These are phyloP conservation scores for Neonectria punicea DNA, from an alignment of 2,329 filamentous ascomycete species.

Conservation along the genomic window DNA sequence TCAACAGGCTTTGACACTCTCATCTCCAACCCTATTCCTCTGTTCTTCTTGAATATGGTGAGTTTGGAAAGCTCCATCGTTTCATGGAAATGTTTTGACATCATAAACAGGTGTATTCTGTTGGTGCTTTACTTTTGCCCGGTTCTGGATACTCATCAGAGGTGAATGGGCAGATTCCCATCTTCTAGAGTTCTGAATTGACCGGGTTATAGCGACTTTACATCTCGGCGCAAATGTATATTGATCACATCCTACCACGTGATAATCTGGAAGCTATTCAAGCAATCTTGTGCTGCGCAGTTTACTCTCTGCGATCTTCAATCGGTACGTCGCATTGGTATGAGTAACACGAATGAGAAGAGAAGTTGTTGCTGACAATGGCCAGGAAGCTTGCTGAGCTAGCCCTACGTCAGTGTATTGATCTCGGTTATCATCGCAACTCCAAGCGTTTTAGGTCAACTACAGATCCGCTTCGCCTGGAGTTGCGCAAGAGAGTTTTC, in stretches of 20 bases:
- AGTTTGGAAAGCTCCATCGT: neutral
- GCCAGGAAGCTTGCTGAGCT: conserved; percentile 23
- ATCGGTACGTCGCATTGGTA: conserved; percentile 13
- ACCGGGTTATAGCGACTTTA: conserved; percentile 25
- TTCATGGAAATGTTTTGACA: neutral
- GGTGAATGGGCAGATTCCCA: neutral
- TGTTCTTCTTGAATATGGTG: conserved; percentile 29
- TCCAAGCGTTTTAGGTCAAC: neutral
- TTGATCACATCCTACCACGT: conserved; percentile 29
- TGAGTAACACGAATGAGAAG: neutral
- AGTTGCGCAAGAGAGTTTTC: conserved; percentile 23
- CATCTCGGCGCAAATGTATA: conserved; percentile 33
- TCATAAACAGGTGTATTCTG: conserved; percentile 28
- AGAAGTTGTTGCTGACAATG: neutral
- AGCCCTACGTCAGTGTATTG: conserved; percentile 26
- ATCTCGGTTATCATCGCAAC: conserved; percentile 26
- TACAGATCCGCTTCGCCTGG: conserved; percentile 3
- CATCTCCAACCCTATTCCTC: neutral
- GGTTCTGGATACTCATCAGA: conserved; percentile 22
- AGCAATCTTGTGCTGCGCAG: conserved; percentile 45
- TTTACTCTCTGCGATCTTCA: conserved; percentile 39
- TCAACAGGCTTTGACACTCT: conserved; percentile 7
- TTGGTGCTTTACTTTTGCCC: conserved; percentile 23
- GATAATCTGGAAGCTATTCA: conserved; percentile 48
- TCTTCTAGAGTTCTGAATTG: neutral